Evolutionary conservation across 768 basidiomycete species (phyloP), one percentile per base, ranked within the genome.

Genomic region (Phlegmacium glaucopus): DNA sequence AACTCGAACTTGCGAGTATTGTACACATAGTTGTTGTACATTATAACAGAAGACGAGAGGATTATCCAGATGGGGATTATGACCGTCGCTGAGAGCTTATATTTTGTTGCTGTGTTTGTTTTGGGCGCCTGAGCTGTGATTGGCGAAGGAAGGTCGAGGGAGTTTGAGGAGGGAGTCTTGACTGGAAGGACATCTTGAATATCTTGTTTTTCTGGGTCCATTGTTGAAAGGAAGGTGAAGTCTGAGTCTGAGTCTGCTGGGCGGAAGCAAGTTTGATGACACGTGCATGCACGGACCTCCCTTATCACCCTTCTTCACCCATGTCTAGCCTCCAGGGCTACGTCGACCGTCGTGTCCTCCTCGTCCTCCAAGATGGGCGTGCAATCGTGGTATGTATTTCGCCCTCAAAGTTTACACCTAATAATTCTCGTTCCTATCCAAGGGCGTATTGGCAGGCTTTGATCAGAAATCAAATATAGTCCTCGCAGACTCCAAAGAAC

Each of bases 381-480:
- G 83, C 88, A 35, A 96, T 98, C 64, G 84, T 95, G 57, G 95
- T 95, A 53, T 44, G 87, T 75, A 29, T 13, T 42, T 16, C 36
- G 15, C 37, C 42, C n/a, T 16, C 25, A 30, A n/a, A 29, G 10
- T 10, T 37, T 37, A 36, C 27, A 37, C 35, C 16, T 29, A 34
- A 42, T 38, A 25, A 41, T 45, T 36, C 34, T 45, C 38, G 18
- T 16, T 40, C 39, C 39, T 34, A 16, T 27, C 47, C 7, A 61
- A 95, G 94, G 94, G 95, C 58, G 78, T 83, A 18, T 78, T 99
- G 67, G 87, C 87, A 32, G 95, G 95, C 42, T 94, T 81, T 59
- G 96, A 99, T 76, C 87, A 93, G 67, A 92, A 91, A 68, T 92
- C 92, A 27, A 98, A 98, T 66, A 82, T 98, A 60, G 93, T 99